Evolutionary conservation across 1,284 basidiomycete genomes (phyloP).

Genomic region (Termitomyces sp.): DNA sequence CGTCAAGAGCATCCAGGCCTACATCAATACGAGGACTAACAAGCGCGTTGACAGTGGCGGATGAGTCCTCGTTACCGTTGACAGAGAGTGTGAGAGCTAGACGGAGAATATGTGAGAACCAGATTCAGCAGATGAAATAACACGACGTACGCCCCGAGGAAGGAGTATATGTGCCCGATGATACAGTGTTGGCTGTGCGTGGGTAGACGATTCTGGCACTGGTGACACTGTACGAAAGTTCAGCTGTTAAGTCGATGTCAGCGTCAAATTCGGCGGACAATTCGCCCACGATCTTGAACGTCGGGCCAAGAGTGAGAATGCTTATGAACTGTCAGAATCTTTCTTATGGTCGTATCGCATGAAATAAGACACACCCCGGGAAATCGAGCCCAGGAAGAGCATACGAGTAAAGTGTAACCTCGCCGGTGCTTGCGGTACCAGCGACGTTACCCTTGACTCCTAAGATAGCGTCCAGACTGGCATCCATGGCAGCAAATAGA

Average conservation of each 20-base stretch:
- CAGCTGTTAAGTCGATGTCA: background rate
- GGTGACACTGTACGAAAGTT: background rate
- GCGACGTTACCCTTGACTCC: constrained; percentile 29
- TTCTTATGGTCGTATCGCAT: background rate
- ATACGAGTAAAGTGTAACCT: constrained; percentile 17
- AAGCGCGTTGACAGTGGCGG: constrained; percentile 1
- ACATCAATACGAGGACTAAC: constrained; percentile 7
- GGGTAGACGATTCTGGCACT: background rate
- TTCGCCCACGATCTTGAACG: background rate
- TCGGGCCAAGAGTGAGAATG: background rate
- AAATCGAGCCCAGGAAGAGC: constrained; percentile 22
- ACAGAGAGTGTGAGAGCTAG: background rate
- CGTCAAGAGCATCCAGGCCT: constrained; percentile 33
- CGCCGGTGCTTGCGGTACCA: constrained; percentile 21
- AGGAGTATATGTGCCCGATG: background rate
- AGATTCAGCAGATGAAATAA: background rate
- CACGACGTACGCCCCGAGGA: background rate
- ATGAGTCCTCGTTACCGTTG: background rate
- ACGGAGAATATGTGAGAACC: background rate
- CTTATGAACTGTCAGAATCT: background rate
- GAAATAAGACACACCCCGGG: constrained; percentile 17
- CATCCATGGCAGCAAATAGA: constrained; percentile 26
- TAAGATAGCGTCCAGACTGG: constrained; percentile 29
- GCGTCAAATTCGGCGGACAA: background rate
- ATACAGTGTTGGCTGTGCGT: background rate